phyloP scores from a whole-genome alignment of 2,329 filamentous ascomycete genomes.

The Sphaerulina musiva region DNA sequence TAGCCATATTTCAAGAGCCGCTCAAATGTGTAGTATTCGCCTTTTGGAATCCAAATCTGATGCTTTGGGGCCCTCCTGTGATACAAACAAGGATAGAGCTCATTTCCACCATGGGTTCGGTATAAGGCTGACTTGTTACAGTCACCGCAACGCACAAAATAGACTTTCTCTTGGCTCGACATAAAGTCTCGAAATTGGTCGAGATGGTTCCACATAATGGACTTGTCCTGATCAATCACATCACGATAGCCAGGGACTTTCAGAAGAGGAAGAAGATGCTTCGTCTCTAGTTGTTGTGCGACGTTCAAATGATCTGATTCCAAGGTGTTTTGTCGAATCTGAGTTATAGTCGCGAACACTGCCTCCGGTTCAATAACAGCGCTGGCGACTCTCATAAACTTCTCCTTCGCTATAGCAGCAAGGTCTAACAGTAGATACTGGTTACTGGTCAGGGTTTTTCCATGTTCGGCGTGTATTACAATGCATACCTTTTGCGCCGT shows the following conservation, averaged over 20 bases:
- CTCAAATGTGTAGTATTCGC: no score
- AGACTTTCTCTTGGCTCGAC: not conserved
- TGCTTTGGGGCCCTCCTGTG: no score
- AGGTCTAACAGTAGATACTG: not conserved
- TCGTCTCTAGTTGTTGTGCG: not conserved
- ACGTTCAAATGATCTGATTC: not conserved
- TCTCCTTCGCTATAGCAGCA: not conserved
- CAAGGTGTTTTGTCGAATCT: not conserved
- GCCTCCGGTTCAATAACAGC: not conserved
- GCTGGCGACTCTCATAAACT: not conserved
- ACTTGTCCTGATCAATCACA: not conserved
- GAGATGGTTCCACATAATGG: constrained; percentile 1
- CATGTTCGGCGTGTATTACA: not conserved
- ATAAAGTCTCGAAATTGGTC: not conserved
- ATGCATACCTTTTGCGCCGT: not conserved
- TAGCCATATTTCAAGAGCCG: no score
- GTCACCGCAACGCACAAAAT: not conserved
- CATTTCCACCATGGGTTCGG: no score
- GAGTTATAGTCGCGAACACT: not conserved
- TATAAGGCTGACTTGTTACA: no score
- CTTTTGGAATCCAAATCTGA: no score
- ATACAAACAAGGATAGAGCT: no score
- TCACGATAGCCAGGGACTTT: not conserved
- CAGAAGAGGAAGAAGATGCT: not conserved
- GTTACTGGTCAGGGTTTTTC: no score